These are phyloP conservation scores for Fusarium praegraminearum DNA, from an alignment of 2,329 filamentous ascomycete species.

Conservation along the genomic window DNA sequence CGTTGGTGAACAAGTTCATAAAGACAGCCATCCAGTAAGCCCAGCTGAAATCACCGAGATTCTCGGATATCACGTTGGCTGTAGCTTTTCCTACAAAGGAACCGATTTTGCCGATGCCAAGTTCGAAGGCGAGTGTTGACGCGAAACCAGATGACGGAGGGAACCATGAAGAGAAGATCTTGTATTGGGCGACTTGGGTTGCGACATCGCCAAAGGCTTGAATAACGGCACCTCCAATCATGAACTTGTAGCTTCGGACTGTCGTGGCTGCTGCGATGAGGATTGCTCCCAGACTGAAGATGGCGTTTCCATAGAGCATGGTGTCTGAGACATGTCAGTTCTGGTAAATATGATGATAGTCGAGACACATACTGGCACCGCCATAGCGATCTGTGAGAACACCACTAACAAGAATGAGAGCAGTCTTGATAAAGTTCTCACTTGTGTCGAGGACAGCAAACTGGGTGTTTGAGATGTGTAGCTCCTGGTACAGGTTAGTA, in stretches of 20 bases:
- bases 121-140: slow-evolving; percentile 69
- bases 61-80: slow-evolving; percentile 68
- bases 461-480: slow-evolving; percentile 70
- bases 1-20: slow-evolving; percentile 73
- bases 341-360: rapidly evolving
- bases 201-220: slow-evolving; percentile 71
- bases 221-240: slow-evolving; percentile 68
- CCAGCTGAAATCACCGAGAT: slow-evolving; percentile 71
- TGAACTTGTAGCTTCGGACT: slow-evolving; percentile 68
- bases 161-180: slow-evolving; percentile 75
- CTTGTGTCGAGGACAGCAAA: slow-evolving; percentile 70
- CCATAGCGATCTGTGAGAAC: slow-evolving; percentile 69
- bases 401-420: slow-evolving; percentile 66
- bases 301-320: slow-evolving; percentile 71
- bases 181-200: slow-evolving; percentile 73
- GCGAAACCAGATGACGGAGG: slow-evolving; percentile 71
- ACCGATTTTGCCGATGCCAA: slow-evolving; percentile 71
- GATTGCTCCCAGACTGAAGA: slow-evolving; percentile 69
- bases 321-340: slow-evolving; percentile 51
- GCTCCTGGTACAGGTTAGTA: slow-evolving; percentile 51
- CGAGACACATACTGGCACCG: slow-evolving; percentile 60
- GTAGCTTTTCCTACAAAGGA: slow-evolving; percentile 70
- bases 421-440: slow-evolving; percentile 71
- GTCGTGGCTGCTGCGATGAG: slow-evolving; percentile 69
- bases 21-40: slow-evolving; percentile 72